These are phyloP conservation scores for Malus asiatica DNA, from an alignment of 306 rosid species.

Conservation along the genomic window DNA sequence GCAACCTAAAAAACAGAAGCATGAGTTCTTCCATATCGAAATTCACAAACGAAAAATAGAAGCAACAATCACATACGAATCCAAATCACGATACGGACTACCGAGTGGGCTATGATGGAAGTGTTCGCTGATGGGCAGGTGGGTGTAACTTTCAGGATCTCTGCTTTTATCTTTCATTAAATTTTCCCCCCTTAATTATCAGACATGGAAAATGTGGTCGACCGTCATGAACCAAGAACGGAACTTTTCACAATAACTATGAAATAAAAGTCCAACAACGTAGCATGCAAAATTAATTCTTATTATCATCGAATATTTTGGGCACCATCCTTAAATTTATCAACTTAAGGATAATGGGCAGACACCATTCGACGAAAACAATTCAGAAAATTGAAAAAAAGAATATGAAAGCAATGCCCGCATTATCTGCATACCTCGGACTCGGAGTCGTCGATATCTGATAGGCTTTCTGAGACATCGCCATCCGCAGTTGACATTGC, in stretches of 20 bases:
- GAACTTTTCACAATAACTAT: not conserved
- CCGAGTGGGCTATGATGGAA: not conserved
- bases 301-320: not conserved
- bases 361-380: not conserved
- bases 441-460: not conserved
- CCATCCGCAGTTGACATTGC: not conserved
- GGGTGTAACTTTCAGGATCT: not conserved
- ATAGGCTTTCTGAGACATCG: conserved; percentile 13
- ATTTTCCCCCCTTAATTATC: not conserved
- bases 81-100: not conserved
- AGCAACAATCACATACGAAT: too few species aligned
- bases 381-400: not conserved
- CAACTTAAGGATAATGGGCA: not conserved
- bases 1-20: too few species aligned
- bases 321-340: not conserved
- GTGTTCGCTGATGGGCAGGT: not conserved
- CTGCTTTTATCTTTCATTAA: conserved; percentile 1
- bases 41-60: too few species aligned
- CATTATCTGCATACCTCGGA: conserved; percentile 3
- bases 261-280: not conserved
- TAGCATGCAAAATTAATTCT: not conserved
- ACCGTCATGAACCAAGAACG: not conserved
- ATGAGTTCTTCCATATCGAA: too few species aligned
- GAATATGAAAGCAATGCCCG: not conserved
- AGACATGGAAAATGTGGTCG: not conserved